phyloP scores from a whole-genome alignment of 768 basidiomycete species.

The Phlebiopsis flavidoalba region DNA sequence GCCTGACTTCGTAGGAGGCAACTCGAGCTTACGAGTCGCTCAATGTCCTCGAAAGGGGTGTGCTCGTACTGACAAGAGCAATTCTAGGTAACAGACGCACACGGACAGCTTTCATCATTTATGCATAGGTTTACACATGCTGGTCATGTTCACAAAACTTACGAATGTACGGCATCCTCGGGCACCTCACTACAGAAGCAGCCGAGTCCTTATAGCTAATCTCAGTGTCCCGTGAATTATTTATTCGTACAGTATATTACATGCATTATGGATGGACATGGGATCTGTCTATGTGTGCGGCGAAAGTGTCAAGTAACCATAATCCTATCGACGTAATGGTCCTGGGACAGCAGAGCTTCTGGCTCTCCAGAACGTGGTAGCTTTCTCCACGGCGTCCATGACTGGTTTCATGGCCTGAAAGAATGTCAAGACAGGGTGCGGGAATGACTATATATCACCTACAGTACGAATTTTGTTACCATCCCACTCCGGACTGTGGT shows the following conservation, averaged over 20 bases:
- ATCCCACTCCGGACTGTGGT: constrained; percentile 59
- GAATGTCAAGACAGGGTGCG: not conserved
- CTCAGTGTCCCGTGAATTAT: not conserved
- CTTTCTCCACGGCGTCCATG: constrained; percentile 67
- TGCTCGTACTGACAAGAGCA: constrained; percentile 77
- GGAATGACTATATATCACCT: constrained; percentile 22
- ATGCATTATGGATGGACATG: not conserved
- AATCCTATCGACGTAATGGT: not conserved
- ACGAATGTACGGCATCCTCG: constrained; percentile 61
- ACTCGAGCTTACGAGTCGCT: constrained; percentile 88
- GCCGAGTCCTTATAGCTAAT: constrained; percentile 36
- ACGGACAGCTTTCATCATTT: constrained; percentile 85
- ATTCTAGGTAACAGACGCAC: constrained; percentile 88
- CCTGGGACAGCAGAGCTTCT: constrained; percentile 12
- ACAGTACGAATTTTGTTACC: constrained; percentile 59
- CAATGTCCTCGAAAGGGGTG: constrained; percentile 86
- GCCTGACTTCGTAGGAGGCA: constrained; percentile 65
- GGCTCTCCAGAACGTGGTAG: constrained; percentile 45
- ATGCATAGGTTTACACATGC: constrained; percentile 78
- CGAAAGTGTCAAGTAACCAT: not conserved
- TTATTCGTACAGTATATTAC: constrained; percentile 6
- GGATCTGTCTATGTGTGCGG: not conserved
- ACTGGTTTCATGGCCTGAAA: constrained; percentile 72
- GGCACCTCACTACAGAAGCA: constrained; percentile 42
- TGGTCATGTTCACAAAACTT: constrained; percentile 77